Evolutionary conservation across 2,329 filamentous ascomycete genomes (phyloP).

Genomic region (Diaporthe batatas): DNA sequence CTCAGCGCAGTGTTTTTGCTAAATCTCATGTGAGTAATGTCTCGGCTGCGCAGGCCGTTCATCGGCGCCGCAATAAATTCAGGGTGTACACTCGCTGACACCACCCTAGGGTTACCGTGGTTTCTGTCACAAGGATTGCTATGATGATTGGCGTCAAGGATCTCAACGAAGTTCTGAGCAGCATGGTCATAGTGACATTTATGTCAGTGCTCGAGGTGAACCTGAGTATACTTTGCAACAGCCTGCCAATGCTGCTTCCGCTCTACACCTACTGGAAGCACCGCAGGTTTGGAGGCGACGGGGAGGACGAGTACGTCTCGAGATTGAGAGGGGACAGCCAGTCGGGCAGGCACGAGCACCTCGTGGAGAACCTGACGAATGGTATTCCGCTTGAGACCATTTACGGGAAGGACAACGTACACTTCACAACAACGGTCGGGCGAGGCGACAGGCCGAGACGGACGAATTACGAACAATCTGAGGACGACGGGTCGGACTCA

Average conservation of each 20-base stretch:
- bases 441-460: constrained; percentile 18
- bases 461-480: constrained; percentile 12
- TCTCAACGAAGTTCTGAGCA: neutral
- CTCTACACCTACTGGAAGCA: constrained; percentile 40
- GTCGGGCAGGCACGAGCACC: constrained; percentile 15
- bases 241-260: constrained; percentile 40
- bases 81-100: neutral
- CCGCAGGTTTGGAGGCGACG: constrained; percentile 23
- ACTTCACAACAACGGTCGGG: constrained; percentile 36
- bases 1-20: constrained; percentile 36
- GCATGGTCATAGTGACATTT: constrained; percentile 9
- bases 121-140: constrained; percentile 33
- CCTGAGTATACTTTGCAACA: constrained; percentile 39
- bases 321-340: constrained; percentile 22
- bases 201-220: constrained; percentile 33
- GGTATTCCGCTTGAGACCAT: constrained; percentile 40
- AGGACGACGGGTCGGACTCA: constrained; percentile 29
- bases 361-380: constrained; percentile 37
- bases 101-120: constrained; percentile 26
- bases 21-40: constrained; percentile 24
- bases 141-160: constrained; percentile 8
- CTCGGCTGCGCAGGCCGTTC: neutral
- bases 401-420: constrained; percentile 37
- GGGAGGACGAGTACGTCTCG: constrained; percentile 40
- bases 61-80: too few species aligned